Evolutionary conservation across 2,329 filamentous ascomycete genomes (phyloP).

Genomic region (Calonectria ilicicola): DNA sequence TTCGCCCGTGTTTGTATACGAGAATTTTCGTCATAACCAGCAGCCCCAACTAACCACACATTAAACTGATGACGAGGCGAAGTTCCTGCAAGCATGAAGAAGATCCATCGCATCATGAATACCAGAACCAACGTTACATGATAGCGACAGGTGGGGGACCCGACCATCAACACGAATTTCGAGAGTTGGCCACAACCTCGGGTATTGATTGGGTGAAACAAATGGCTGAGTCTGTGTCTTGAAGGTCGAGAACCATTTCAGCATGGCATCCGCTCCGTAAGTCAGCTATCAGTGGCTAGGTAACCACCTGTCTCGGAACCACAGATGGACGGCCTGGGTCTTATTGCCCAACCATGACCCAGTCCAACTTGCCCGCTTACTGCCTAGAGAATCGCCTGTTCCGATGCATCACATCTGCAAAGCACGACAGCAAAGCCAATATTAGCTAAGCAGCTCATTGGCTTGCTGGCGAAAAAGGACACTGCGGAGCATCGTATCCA

Average conservation of each 20-base stretch:
- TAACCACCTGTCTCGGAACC: constrained; percentile 9
- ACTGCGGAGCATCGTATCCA: constrained; percentile 9
- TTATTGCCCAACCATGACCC: background rate
- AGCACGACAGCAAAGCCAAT: background rate
- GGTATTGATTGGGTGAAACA: background rate
- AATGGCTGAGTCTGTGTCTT: constrained; percentile 4
- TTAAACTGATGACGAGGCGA: background rate
- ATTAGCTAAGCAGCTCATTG: constrained; percentile 3
- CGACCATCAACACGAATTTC: background rate
- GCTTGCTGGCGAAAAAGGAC: background rate
- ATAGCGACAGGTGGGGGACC: background rate
- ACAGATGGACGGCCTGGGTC: constrained; percentile 4
- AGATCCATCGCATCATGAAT: background rate
- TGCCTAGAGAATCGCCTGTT: background rate
- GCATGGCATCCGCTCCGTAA: constrained; percentile 1
- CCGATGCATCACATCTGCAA: background rate
- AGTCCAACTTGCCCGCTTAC: background rate
- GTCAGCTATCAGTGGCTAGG: background rate
- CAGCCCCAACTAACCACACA: background rate
- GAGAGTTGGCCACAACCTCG: background rate
- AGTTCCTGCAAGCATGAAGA: background rate
- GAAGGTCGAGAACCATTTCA: background rate
- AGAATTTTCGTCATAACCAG: background rate
- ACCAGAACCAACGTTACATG: background rate
- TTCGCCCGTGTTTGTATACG: background rate